A percentile compares a stretch with the other conserved stretches of the same genome.
These are phyloP conservation scores for Pyrenula aspistea DNA, from an alignment of 495 filamentous ascomycete species.

Conservation along the genomic window DNA sequence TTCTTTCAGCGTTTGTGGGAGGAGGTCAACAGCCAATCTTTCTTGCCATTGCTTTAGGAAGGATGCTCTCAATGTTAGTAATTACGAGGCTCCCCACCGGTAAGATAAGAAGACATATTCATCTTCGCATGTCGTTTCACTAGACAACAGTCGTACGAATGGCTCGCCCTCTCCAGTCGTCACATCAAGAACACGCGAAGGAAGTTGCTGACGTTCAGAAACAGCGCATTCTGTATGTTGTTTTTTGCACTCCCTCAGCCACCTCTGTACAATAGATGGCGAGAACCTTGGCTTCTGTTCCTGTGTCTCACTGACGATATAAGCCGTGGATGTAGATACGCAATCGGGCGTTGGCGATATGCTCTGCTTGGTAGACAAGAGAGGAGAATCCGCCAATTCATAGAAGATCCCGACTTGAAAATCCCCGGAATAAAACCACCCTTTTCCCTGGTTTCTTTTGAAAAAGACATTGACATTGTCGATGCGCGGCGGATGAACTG, in stretches of 20 bases:
- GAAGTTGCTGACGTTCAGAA: not conserved
- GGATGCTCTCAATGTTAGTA: not conserved
- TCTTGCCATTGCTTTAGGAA: not conserved
- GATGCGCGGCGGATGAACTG: not conserved
- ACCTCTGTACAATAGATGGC: not conserved
- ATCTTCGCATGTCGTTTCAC: not conserved
- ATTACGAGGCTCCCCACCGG: not conserved
- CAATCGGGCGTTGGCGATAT: not conserved
- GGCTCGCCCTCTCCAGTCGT: not conserved
- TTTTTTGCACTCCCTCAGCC: not conserved
- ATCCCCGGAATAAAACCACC: not conserved
- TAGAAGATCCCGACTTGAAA: not conserved
- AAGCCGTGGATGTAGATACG: not conserved
- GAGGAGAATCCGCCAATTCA: not conserved
- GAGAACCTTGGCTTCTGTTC: not conserved
- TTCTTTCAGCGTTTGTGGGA: not conserved
- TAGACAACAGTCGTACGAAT: not conserved
- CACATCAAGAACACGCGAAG: not conserved
- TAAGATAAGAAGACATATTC: not conserved
- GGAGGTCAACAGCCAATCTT: not conserved
- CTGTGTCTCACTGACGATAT: not conserved
- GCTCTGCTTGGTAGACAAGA: not conserved
- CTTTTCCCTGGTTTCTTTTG: not conserved
- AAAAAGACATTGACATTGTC: not conserved
- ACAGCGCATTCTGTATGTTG: not conserved